Evolutionary conservation across 305 asterid species (phyloP).

Genomic region (Fraxinus platypoda): DNA sequence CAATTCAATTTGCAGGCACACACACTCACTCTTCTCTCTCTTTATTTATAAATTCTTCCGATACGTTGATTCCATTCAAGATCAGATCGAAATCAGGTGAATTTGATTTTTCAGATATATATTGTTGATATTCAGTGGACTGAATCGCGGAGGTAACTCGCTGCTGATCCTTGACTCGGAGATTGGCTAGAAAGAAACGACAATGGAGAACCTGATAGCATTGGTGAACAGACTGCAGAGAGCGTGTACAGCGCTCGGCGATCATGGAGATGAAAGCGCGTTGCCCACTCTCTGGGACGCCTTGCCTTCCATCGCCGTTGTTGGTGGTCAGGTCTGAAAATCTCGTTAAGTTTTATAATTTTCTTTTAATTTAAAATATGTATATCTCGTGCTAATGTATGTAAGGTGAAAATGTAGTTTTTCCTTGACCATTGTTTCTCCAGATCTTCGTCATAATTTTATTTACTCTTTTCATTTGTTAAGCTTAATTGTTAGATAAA

Average conservation of each 20-base stretch:
- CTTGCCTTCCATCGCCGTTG: constrained; percentile 95
- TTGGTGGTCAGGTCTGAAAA: constrained; percentile 81
- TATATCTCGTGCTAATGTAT: constrained; percentile 19
- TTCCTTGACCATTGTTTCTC: background rate
- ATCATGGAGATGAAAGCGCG: constrained; percentile 78
- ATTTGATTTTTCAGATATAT: background rate
- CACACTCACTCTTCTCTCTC: background rate
- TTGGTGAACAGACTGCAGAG: constrained; percentile 85
- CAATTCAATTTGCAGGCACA: background rate
- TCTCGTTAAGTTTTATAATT: background rate
- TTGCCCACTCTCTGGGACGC: constrained; percentile 97
- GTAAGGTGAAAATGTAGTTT: constrained; percentile 12
- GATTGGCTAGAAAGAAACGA: constrained; percentile 17
- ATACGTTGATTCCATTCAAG: background rate
- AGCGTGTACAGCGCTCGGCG: constrained; percentile 97
- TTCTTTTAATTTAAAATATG: background rate
- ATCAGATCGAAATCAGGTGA: constrained; percentile 13
- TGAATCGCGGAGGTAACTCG: constrained; percentile 33
- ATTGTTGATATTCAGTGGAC: background rate
- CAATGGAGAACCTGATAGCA: constrained; percentile 81
- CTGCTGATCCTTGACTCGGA: constrained; percentile 36
- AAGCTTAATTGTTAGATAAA: background rate
- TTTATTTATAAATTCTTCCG: background rate
- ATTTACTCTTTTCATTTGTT: constrained; percentile 14
- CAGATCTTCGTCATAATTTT: constrained; percentile 17